A percentile compares a stretch with the other conserved stretches of the same genome.
Evolutionary conservation across 305 asterid genomes (phyloP).

Genomic region (Lippia alba): DNA sequence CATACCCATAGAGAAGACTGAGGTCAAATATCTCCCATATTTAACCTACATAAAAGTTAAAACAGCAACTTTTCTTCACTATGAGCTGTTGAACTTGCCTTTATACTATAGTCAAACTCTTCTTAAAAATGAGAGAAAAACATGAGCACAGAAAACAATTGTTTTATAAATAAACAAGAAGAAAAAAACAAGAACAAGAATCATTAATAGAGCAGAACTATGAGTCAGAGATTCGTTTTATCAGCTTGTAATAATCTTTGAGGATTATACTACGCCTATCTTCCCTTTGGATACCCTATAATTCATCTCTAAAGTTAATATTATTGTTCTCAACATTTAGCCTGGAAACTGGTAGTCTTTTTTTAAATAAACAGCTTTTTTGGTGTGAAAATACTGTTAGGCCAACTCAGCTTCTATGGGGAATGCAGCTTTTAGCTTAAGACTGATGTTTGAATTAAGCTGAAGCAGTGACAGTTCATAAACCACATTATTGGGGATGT

Average conservation of each 20-base stretch:
- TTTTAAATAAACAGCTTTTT: conserved; percentile 31
- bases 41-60: conserved; percentile 10
- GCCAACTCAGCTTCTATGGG: conserved; percentile 30
- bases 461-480: conserved; percentile 1
- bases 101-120: conserved; percentile 17
- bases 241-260: neutral
- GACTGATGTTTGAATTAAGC: conserved; percentile 23
- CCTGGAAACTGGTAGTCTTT: conserved; percentile 35
- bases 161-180: neutral
- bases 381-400: neutral
- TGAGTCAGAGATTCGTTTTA: conserved; percentile 40
- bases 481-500: conserved; percentile 17
- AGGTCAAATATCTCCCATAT: conserved; percentile 21
- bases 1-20: conserved; percentile 9
- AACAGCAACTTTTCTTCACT: conserved; percentile 32
- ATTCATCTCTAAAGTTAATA: neutral
- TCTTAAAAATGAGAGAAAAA: conserved; percentile 17
- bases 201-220: conserved; percentile 21
- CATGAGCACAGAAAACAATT: neutral
- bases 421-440: conserved; percentile 32
- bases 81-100: conserved; percentile 50
- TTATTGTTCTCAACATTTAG: conserved; percentile 15
- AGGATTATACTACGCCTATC: no score
- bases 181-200: conserved; percentile 5
- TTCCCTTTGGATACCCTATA: conserved; percentile 36